Conservation (phyloP, 1,284 basidiomycete genomes). For the Cerioporus squamosus region DNA sequence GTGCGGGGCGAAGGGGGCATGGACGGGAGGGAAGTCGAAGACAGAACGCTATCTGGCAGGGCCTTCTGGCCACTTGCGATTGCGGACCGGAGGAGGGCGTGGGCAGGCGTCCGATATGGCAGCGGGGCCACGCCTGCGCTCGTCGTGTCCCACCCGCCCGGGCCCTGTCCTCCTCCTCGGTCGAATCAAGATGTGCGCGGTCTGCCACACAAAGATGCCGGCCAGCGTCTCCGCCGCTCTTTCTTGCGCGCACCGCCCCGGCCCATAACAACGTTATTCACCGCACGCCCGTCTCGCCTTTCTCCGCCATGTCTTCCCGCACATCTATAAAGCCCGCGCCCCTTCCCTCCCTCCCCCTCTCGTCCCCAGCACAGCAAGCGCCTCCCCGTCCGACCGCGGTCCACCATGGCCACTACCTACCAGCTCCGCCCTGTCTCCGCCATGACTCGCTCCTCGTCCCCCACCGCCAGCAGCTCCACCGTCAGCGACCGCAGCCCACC, state of each 20-base stretch:
- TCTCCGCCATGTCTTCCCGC: constrained; percentile 17
- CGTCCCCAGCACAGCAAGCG: constrained; percentile 14
- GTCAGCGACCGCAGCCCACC: constrained; percentile 32
- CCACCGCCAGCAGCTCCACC: constrained; percentile 32
- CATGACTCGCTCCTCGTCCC: constrained; percentile 27
- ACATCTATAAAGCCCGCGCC: constrained; percentile 23
- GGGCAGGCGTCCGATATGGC: too few relatives aligned
- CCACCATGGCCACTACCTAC: constrained; percentile 24
- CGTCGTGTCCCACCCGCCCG: constrained; percentile 6
- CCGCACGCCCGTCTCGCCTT: constrained; percentile 7
- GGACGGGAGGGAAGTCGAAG: too few relatives aligned
- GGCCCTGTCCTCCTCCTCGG: background rate
- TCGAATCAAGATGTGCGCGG: constrained; percentile 12
- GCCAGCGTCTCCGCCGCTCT: constrained; percentile 2
- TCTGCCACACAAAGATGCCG: constrained; percentile 1
- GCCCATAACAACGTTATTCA: constrained; percentile 17
- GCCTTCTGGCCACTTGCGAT: too few relatives aligned
- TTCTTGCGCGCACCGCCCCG: constrained; percentile 22
- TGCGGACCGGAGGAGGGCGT: constrained; percentile 29
- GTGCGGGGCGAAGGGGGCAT: background rate
- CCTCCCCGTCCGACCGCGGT: background rate
- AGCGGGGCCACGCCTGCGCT: too few relatives aligned
- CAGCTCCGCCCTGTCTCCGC: constrained; percentile 32
- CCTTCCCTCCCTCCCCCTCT: constrained; percentile 17
- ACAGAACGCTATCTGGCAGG: constrained; percentile 32